Percentiles rank a stretch among this genome's conserved stretches.
These are phyloP conservation scores for Cordyceps cateniannulata DNA, from an alignment of 2,329 filamentous ascomycete species.

Conservation along the genomic window DNA sequence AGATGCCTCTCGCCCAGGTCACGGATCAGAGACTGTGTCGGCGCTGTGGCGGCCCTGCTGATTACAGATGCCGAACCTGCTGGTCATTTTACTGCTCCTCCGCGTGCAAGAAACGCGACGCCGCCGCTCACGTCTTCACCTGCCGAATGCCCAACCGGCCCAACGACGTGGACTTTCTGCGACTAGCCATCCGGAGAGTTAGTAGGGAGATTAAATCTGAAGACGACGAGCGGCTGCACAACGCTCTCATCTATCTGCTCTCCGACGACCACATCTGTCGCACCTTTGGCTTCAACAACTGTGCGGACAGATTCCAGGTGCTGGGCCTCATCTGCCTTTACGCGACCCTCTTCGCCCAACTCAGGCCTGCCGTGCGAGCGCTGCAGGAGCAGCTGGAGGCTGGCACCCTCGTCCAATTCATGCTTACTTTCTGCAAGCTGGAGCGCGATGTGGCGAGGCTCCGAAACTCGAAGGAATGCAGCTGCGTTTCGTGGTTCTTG, in stretches of 20 bases:
- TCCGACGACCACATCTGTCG: neutral
- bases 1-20: neutral
- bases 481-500: neutral
- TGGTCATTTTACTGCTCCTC: neutral
- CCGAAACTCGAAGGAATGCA: neutral
- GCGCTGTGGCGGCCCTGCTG: neutral
- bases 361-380: neutral
- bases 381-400: neutral
- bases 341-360: neutral
- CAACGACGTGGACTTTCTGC: neutral
- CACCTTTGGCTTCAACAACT: neutral
- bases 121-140: neutral
- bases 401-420: neutral
- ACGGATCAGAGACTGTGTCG: neutral
- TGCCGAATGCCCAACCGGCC: neutral
- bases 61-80: neutral
- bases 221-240: neutral
- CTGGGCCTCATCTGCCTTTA: neutral
- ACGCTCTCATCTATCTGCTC: neutral
- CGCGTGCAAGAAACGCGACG: neutral
- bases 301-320: neutral
- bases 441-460: neutral
- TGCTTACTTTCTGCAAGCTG: neutral
- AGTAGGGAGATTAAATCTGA: neutral
- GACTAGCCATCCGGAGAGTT: neutral